Base-by-base conservation (phyloP, 2,329 filamentous ascomycete species). In the Apiospora pterosperma region DNA sequence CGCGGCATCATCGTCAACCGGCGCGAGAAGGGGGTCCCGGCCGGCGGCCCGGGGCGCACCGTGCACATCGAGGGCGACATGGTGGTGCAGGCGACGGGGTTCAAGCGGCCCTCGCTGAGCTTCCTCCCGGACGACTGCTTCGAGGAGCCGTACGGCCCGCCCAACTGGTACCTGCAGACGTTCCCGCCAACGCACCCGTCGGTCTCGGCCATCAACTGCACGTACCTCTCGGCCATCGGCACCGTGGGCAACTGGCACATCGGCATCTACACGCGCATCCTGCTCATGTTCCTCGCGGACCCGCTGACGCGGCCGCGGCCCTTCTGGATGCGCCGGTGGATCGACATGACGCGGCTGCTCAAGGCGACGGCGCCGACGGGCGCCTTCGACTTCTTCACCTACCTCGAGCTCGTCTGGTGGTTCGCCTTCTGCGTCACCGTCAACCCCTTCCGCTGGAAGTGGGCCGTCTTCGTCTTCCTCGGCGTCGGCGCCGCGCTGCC, bases 361-460 rank as follows among this genome's bases (percentile, higher is more conserved):
- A 96, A 96, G 77, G 76, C 77, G 2, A 82, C 83, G 12, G 88
- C 90, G 2, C 92, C 92, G 0, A 92, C 88, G 0, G 88, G 86
- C 0, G 92, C 92, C 0, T 95, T 96, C 71, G 92, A 96, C 74
- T 96, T 96, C 79, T 96, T 96, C 75, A 96, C 93, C 0, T 96
- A 96, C 71, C 84, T 91, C 0, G 93, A 97, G 76, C 79, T 96
- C 61, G 74, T 96, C 5, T 96, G 92, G 82, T 96, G 92, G 93
- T 96, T 95, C 69, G 75, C 88, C 6, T 96, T 96, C 72, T 90
- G 90, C 64, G 88, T 95, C 48, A 79, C 84, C 5, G 84, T 96
- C 71, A 96, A 96, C 73, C 93, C 93, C 0, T 96, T 96, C 76
- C 81, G 92, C 10, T 96, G 92, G 92, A 96, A 96, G 80, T 96